A percentile compares a stretch with the other conserved stretches of the same genome.
phyloP scores from a whole-genome alignment of 805 yeast species.

The Cyberlindnera galapagoensis region DNA sequence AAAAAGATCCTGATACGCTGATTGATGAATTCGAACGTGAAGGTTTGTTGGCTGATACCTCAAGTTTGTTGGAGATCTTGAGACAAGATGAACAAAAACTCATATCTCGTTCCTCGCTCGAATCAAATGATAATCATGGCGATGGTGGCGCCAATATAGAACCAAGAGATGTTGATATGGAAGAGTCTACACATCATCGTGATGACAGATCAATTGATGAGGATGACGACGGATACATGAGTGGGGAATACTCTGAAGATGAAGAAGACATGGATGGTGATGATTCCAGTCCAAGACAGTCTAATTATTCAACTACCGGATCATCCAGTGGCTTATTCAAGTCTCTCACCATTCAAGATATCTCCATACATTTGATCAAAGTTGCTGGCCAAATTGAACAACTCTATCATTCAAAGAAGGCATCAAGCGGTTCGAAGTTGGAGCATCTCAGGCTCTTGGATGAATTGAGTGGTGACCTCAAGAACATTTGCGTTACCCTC shows the following conservation, averaged over 20 bases:
- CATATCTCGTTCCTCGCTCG: too few species aligned
- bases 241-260: conserved; percentile 21
- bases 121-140: too few species aligned
- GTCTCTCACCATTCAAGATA: conserved; percentile 1
- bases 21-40: conserved; percentile 55
- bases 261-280: conserved; percentile 8
- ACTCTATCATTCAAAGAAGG: conserved; percentile 22
- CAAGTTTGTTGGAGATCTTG: conserved; percentile 25
- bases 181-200: too few species aligned
- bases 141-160: too few species aligned
- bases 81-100: conserved; percentile 14
- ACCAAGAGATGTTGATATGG: too few species aligned
- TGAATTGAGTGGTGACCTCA: conserved; percentile 16
- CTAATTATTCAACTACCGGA: conserved; percentile 1
- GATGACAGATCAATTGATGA: background rate
- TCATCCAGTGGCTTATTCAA: too few species aligned
- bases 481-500: conserved; percentile 4
- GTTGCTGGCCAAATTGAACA: conserved; percentile 25
- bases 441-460: conserved; percentile 26
- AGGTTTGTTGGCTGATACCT: conserved; percentile 56
- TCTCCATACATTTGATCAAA: conserved; percentile 10
- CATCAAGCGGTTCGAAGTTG: conserved; percentile 18
- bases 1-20: conserved; percentile 37
- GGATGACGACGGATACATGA: conserved; percentile 12
- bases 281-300: conserved; percentile 14